phyloP scores from a whole-genome alignment of 2,329 filamentous ascomycete genomes.

The Gliomastix tumulicola region DNA sequence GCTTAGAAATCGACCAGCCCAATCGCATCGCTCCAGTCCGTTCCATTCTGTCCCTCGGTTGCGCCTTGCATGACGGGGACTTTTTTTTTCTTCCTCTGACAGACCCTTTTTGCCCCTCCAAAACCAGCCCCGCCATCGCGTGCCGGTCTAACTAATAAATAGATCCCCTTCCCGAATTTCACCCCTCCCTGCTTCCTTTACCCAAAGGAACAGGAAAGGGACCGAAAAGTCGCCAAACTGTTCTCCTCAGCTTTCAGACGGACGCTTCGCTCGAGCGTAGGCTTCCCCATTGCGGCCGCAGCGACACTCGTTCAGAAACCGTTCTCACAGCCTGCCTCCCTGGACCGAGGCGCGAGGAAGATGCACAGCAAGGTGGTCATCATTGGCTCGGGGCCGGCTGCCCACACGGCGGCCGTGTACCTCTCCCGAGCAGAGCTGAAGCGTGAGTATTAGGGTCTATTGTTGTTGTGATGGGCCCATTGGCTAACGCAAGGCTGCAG shows the following conservation, averaged over 20 bases:
- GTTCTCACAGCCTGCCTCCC: conserved; percentile 24
- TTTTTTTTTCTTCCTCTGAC: neutral
- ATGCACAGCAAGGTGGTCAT: conserved; percentile 93
- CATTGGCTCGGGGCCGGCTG: conserved; percentile 91
- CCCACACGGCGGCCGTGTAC: conserved; percentile 96
- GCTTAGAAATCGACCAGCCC: conserved; percentile 5
- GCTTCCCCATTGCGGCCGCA: conserved; percentile 66
- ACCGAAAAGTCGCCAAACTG: conserved; percentile 63
- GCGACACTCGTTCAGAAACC: conserved; percentile 54
- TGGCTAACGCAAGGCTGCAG: conserved; percentile 23
- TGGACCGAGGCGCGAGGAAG: conserved; percentile 40
- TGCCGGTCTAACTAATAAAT: too few species aligned
- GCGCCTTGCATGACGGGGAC: too few species aligned
- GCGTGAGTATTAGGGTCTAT: too few species aligned
- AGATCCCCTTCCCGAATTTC: too few species aligned
- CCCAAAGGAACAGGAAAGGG: too few species aligned
- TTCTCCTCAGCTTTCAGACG: conserved; percentile 79
- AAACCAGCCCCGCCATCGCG: too few species aligned
- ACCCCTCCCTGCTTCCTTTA: too few species aligned
- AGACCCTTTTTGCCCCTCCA: too few species aligned
- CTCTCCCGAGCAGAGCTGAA: conserved; percentile 90
- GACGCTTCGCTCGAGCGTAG: conserved; percentile 67
- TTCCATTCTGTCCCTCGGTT: too few species aligned
- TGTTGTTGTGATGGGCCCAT: neutral
- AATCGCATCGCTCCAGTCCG: conserved; percentile 3